Evolutionary conservation across 768 basidiomycete genomes (phyloP).

Genomic region (Kwoniella europaea): DNA sequence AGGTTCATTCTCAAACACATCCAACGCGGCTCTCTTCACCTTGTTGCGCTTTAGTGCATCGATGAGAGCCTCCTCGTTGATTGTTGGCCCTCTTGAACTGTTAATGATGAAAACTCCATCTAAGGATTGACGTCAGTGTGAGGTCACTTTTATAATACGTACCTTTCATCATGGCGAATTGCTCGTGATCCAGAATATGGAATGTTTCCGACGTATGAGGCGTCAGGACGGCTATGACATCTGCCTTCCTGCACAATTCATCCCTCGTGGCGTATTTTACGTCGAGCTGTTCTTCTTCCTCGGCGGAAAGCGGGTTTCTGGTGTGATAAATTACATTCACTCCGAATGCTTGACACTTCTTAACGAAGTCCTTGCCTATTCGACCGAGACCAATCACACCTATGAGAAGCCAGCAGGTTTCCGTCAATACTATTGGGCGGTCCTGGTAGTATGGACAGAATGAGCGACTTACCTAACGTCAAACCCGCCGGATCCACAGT

Average conservation of each 20-base stretch:
- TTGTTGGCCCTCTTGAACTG: slow-evolving; percentile 51
- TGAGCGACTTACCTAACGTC: slow-evolving; percentile 6
- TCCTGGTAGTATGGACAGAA: background rate
- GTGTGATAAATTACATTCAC: slow-evolving; percentile 44
- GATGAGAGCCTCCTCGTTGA: slow-evolving; percentile 56
- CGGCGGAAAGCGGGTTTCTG: slow-evolving; percentile 25
- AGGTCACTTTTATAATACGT: background rate
- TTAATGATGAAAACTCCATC: slow-evolving; percentile 40
- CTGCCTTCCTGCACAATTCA: slow-evolving; percentile 30
- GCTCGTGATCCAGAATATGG: slow-evolving; percentile 26
- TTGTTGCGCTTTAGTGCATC: slow-evolving; percentile 51
- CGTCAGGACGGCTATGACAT: slow-evolving; percentile 31
- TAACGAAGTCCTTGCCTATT: slow-evolving; percentile 37
- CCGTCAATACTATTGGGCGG: no score
- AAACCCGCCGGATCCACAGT: slow-evolving; percentile 35
- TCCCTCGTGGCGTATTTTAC: slow-evolving; percentile 30
- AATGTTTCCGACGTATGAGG: slow-evolving; percentile 30
- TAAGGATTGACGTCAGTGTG: slow-evolving; percentile 36
- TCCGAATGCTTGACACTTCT: slow-evolving; percentile 30
- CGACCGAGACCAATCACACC: slow-evolving; percentile 43
- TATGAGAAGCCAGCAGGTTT: background rate
- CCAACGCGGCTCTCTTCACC: slow-evolving; percentile 54
- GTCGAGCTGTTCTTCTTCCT: slow-evolving; percentile 30
- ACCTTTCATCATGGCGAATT: slow-evolving; percentile 52
- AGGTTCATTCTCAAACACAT: slow-evolving; percentile 57